These are phyloP conservation scores for Tubosaeta sp. DNA, from an alignment of 768 basidiomycete species.

Conservation along the genomic window DNA sequence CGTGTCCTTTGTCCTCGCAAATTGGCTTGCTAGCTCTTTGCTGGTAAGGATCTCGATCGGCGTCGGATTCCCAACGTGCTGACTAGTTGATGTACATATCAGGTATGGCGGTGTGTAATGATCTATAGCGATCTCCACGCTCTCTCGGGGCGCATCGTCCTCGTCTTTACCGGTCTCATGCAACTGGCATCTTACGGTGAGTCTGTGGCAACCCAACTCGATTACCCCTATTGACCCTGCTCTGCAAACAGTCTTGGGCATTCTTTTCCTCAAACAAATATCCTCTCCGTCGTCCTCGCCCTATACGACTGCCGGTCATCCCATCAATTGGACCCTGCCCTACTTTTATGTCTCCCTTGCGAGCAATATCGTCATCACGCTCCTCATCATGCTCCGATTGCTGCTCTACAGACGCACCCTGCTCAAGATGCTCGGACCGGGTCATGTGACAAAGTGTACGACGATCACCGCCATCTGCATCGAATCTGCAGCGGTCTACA, in stretches of 20 bases:
- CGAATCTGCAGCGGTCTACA: slow-evolving; percentile 28
- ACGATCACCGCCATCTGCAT: slow-evolving; percentile 23
- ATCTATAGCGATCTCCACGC: slow-evolving; percentile 21
- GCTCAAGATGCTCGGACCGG: slow-evolving; percentile 16
- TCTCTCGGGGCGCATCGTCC: slow-evolving; percentile 11
- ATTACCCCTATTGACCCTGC: background rate
- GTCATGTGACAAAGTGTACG: slow-evolving; percentile 23
- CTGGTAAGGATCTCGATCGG: slow-evolving; percentile 12
- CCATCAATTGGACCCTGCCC: slow-evolving; percentile 25
- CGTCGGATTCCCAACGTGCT: background rate
- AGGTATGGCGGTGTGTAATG: slow-evolving; percentile 30
- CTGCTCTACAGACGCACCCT: slow-evolving; percentile 23
- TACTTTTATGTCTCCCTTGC: slow-evolving; percentile 25
- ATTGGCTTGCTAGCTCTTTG: slow-evolving; percentile 26
- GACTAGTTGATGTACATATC: background rate
- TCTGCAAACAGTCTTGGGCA: slow-evolving; percentile 15
- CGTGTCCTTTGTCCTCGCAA: slow-evolving; percentile 25
- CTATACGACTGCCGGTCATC: slow-evolving; percentile 10
- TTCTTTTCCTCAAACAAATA: slow-evolving; percentile 22
- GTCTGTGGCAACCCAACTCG: background rate
- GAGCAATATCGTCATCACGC: slow-evolving; percentile 22
- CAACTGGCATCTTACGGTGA: slow-evolving; percentile 25
- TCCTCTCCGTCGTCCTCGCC: slow-evolving; percentile 28
- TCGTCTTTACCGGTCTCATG: slow-evolving; percentile 20
- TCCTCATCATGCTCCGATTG: slow-evolving; percentile 25